A percentile compares a stretch with the other conserved stretches of the same genome.
phyloP scores from a whole-genome alignment of 768 basidiomycete species.

The Agrocybe praecox region DNA sequence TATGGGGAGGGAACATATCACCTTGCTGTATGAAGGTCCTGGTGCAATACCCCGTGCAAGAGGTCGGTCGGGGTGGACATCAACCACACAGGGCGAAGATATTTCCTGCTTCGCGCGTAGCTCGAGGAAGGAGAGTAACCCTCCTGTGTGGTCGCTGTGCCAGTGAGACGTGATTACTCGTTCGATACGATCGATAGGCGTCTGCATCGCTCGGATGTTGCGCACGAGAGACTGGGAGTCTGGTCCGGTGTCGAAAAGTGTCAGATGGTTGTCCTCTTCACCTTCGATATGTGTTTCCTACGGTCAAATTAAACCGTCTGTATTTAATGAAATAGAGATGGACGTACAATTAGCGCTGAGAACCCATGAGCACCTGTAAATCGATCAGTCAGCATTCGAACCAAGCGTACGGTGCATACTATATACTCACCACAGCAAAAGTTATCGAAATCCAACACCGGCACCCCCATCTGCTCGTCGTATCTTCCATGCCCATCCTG shows the following conservation, averaged over 20 bases:
- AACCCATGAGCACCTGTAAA: constrained; percentile 81
- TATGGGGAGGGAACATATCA: constrained; percentile 59
- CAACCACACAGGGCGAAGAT: constrained; percentile 48
- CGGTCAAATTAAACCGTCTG: too few relatives aligned
- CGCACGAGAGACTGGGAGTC: constrained; percentile 76
- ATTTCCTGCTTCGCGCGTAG: constrained; percentile 31
- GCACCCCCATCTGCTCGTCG: constrained; percentile 49
- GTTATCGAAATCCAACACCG: constrained; percentile 70
- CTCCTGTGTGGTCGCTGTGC: constrained; percentile 79
- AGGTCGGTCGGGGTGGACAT: constrained; percentile 80
- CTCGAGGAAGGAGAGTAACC: constrained; percentile 66
- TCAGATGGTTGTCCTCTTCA: constrained; percentile 43
- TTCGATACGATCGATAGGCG: constrained; percentile 55
- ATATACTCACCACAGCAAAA: constrained; percentile 55
- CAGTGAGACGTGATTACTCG: constrained; percentile 77
- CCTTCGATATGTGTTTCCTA: constrained; percentile 62
- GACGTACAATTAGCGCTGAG: constrained; percentile 72
- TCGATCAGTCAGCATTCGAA: background rate
- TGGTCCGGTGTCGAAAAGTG: constrained; percentile 85
- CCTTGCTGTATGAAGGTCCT: constrained; percentile 56
- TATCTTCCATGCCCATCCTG: constrained; percentile 46
- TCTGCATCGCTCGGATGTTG: constrained; percentile 63
- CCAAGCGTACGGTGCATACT: background rate
- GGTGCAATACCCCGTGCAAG: constrained; percentile 73
- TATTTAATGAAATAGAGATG: background rate